Conservation (phyloP, 306 rosid species). For the Glycyrrhiza uralensis region DNA sequence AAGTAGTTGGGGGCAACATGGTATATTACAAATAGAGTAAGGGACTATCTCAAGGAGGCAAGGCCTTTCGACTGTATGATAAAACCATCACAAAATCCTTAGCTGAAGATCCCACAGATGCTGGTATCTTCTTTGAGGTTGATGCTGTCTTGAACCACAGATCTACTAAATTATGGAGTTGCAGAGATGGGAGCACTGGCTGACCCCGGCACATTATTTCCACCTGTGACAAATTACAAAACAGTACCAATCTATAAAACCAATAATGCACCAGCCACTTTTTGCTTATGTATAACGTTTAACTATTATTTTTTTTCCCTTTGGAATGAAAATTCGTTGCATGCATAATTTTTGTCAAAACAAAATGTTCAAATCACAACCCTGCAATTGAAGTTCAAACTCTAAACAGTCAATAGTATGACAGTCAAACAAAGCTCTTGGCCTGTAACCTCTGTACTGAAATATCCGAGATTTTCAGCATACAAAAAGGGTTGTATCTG, state of each 20-base stretch:
- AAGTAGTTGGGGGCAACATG: background rate
- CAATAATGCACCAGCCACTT: background rate
- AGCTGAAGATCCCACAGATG: conserved; percentile 79
- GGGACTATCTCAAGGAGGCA: conserved; percentile 24
- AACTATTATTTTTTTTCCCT: background rate
- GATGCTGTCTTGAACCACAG: conserved; percentile 75
- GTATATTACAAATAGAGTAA: background rate
- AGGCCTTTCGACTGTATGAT: conserved; percentile 62
- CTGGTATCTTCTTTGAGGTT: conserved; percentile 57
- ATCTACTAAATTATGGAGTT: conserved; percentile 69
- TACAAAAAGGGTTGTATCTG: background rate
- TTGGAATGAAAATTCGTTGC: background rate
- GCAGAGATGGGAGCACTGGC: conserved; percentile 63
- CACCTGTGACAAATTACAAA: conserved; percentile 46
- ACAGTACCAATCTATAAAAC: background rate
- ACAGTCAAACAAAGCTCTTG: background rate
- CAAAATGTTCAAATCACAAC: background rate
- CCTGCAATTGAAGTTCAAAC: background rate
- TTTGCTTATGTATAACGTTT: background rate
- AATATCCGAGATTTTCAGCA: background rate
- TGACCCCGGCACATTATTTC: conserved; percentile 84
- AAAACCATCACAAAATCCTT: conserved; percentile 94
- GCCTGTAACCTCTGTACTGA: background rate
- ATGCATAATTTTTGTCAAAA: background rate
- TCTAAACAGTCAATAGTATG: background rate